Evolutionary conservation across 75 land plant species (phyloP).

Genomic region (Chamaecyparis obtusa): DNA sequence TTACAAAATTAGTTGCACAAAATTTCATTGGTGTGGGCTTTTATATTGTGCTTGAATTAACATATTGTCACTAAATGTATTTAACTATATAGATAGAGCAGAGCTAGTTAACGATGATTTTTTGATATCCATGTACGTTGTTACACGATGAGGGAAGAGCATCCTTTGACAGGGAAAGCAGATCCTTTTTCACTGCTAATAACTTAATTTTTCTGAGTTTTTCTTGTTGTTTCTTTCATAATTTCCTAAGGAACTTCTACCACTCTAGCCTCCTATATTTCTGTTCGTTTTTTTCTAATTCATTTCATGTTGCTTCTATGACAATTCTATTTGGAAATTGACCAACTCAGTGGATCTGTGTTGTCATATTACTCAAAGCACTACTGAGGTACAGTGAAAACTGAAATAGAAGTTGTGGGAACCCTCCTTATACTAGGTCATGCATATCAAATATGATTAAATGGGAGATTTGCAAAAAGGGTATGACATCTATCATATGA

Average conservation of each 20-base stretch:
- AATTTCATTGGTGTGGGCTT: not conserved
- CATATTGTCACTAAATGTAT: too few species aligned
- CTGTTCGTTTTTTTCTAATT: not conserved
- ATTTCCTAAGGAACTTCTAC: not conserved
- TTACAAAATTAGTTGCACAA: not conserved
- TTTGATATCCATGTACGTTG: too few species aligned
- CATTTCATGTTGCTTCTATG: not conserved
- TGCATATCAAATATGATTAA: not conserved
- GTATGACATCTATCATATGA: too few species aligned
- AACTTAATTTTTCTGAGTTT: too few species aligned
- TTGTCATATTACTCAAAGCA: too few species aligned
- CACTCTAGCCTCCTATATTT: not conserved
- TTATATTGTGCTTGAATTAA: too few species aligned
- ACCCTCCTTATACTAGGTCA: not conserved
- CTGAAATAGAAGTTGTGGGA: not conserved
- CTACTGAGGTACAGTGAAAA: not conserved
- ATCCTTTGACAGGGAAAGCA: not conserved
- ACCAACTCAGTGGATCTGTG: too few species aligned
- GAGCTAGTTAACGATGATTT: not conserved
- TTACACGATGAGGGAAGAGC: not conserved
- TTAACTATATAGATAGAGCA: not conserved
- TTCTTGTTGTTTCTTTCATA: not conserved
- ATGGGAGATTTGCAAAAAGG: too few species aligned
- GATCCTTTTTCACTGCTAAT: not conserved
- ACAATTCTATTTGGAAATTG: not conserved